A percentile compares a stretch with the other conserved stretches of the same genome.
phyloP scores from a whole-genome alignment of 2,329 filamentous ascomycete species.

The Stachybotrys elegans region DNA sequence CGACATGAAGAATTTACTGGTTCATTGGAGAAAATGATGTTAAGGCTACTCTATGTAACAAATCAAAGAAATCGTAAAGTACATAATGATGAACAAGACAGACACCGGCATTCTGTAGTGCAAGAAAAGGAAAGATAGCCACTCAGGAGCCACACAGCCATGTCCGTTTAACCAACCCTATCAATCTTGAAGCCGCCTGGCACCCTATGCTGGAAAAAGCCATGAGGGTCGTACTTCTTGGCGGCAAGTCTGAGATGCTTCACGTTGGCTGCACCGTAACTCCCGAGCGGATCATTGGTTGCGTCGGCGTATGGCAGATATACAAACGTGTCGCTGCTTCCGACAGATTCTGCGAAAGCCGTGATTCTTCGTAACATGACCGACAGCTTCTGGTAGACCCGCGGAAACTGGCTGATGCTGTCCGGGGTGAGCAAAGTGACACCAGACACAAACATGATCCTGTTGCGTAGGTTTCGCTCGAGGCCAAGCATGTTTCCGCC shows the following conservation, averaged over 20 bases:
- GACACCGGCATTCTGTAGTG: too few species aligned
- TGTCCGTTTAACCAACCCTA: neutral
- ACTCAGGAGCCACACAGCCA: neutral
- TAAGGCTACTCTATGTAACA: too few species aligned
- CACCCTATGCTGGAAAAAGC: conserved; percentile 22
- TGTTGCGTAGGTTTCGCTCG: neutral
- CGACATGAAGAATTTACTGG: too few species aligned
- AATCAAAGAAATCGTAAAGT: too few species aligned
- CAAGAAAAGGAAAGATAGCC: neutral
- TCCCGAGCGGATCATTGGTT: conserved; percentile 20
- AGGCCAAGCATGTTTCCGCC: conserved; percentile 6
- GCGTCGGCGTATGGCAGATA: conserved; percentile 27
- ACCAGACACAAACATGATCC: neutral
- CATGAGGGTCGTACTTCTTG: conserved; percentile 20
- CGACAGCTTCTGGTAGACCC: neutral
- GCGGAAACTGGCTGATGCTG: neutral
- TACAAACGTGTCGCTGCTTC: conserved; percentile 17
- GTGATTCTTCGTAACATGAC: neutral
- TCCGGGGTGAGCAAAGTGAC: neutral
- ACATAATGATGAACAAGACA: too few species aligned
- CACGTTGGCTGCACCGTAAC: conserved; percentile 20
- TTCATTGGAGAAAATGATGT: too few species aligned
- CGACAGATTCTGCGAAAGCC: conserved; percentile 13
- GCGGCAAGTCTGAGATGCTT: conserved; percentile 18
- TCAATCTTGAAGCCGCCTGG: conserved; percentile 26